Percentiles rank a stretch among this genome's conserved stretches.
Conservation (phyloP, 768 basidiomycete species). For the Boletus tomentosulus region DNA sequence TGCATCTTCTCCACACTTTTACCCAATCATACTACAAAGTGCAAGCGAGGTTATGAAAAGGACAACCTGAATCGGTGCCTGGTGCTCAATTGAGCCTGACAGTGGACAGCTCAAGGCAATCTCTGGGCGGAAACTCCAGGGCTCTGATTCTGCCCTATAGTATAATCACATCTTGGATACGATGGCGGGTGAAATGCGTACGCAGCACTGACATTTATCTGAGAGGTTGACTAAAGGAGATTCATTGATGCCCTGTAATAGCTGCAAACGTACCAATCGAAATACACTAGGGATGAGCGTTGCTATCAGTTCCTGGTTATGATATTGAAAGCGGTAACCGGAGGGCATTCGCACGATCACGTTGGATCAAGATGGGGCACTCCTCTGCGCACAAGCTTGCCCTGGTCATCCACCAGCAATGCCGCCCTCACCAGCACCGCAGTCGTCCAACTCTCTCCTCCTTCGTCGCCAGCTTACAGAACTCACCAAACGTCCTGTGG, state of each 20-base stretch:
- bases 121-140: too few relatives aligned
- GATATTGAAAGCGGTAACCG: not conserved
- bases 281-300: too few relatives aligned
- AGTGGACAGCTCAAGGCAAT: too few relatives aligned
- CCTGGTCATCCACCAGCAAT: slow-evolving; percentile 11
- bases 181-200: too few relatives aligned
- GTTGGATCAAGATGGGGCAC: not conserved
- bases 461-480: slow-evolving; percentile 78
- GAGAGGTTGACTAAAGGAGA: too few relatives aligned
- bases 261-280: too few relatives aligned
- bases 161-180: too few relatives aligned
- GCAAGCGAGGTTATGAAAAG: not conserved
- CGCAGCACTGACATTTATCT: too few relatives aligned
- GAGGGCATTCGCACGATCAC: slow-evolving; percentile 1
- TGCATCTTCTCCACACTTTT: not conserved
- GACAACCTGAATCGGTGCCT: not conserved
- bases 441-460: slow-evolving; percentile 44
- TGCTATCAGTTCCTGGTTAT: too few relatives aligned
- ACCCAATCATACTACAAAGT: not conserved
- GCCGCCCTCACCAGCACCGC: slow-evolving; percentile 30
- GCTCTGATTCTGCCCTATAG: too few relatives aligned
- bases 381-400: not conserved
- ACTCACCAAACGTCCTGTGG: slow-evolving; percentile 88
- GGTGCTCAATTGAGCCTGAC: not conserved
- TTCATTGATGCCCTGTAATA: too few relatives aligned